Percentiles rank a stretch among this genome's conserved stretches.
These are phyloP conservation scores for Hypoxylon cercidicola DNA, from an alignment of 495 filamentous ascomycete species.

Conservation along the genomic window DNA sequence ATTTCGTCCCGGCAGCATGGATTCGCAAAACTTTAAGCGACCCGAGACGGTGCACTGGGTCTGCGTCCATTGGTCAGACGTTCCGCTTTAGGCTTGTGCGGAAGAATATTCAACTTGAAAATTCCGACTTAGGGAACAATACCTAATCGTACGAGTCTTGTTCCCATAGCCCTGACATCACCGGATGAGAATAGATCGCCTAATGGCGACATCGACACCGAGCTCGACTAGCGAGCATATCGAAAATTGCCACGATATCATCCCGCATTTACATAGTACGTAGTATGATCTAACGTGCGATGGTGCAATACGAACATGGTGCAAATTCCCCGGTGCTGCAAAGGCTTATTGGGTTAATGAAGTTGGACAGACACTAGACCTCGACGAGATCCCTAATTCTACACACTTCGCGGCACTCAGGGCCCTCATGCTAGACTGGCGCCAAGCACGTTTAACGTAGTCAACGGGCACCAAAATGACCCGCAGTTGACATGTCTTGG, in stretches of 20 bases:
- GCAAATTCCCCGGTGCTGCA: background rate
- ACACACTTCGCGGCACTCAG: background rate
- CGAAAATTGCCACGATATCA: slow-evolving; percentile 3
- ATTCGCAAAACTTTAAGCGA: slow-evolving; percentile 28
- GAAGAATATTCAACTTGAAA: background rate
- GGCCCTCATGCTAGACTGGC: background rate
- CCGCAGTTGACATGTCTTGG: slow-evolving; percentile 4
- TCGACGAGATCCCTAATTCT: background rate
- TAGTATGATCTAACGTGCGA: background rate
- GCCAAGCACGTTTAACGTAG: background rate
- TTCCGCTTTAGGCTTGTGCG: slow-evolving; percentile 1
- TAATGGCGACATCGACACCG: slow-evolving; percentile 23
- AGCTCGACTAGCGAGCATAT: background rate
- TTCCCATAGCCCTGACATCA: slow-evolving; percentile 19
- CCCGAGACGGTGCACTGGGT: slow-evolving; percentile 40
- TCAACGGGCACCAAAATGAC: slow-evolving; percentile 12
- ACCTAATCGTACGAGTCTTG: slow-evolving; percentile 1
- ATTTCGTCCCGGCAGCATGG: slow-evolving; percentile 25
- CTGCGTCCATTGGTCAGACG: slow-evolving; percentile 24
- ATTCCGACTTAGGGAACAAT: background rate
- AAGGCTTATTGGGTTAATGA: slow-evolving; percentile 1
- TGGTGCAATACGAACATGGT: background rate
- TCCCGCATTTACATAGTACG: background rate
- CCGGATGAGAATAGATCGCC: slow-evolving; percentile 11
- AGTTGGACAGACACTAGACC: background rate